These are phyloP conservation scores for Naganishia friedmannii DNA, from an alignment of 768 basidiomycete genomes.

Conservation along the genomic window DNA sequence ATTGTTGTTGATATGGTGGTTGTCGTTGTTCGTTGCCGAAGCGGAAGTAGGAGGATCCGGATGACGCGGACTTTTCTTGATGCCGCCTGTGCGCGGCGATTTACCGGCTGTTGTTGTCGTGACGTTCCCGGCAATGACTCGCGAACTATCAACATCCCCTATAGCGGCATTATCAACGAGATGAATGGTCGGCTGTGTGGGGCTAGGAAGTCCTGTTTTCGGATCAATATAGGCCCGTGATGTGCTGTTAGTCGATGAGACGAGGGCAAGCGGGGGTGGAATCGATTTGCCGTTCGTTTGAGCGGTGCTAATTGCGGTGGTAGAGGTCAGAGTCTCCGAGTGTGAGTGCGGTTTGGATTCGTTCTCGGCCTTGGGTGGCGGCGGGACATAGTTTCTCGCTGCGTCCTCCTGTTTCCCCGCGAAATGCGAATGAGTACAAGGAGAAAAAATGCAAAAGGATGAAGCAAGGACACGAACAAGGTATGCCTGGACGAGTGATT, in stretches of 20 bases:
- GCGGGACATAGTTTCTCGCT: slow-evolving; percentile 13
- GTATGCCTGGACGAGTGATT: neutral
- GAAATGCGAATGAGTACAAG: neutral
- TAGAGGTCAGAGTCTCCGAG: neutral
- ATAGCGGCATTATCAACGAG: neutral
- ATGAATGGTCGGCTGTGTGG: slow-evolving; percentile 12
- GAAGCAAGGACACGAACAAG: slow-evolving; percentile 10
- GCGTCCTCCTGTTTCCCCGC: slow-evolving; percentile 3
- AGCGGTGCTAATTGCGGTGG: neutral
- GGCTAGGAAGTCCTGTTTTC: slow-evolving; percentile 11
- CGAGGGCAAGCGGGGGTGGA: neutral
- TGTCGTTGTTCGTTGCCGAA: neutral
- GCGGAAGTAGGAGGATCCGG: neutral
- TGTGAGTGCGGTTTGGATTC: neutral
- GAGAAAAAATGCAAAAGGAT: neutral
- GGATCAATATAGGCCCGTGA: slow-evolving; percentile 3
- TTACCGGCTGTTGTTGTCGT: neutral
- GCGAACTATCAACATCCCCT: neutral
- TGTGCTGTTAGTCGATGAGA: neutral
- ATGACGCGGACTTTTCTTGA: neutral
- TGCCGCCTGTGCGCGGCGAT: neutral
- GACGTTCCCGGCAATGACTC: neutral
- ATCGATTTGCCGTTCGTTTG: neutral
- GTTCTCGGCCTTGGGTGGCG: neutral
- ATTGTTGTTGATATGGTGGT: neutral